Conservation (phyloP, 805 yeast genomes). For the Helenozyma baotianmanensis region DNA sequence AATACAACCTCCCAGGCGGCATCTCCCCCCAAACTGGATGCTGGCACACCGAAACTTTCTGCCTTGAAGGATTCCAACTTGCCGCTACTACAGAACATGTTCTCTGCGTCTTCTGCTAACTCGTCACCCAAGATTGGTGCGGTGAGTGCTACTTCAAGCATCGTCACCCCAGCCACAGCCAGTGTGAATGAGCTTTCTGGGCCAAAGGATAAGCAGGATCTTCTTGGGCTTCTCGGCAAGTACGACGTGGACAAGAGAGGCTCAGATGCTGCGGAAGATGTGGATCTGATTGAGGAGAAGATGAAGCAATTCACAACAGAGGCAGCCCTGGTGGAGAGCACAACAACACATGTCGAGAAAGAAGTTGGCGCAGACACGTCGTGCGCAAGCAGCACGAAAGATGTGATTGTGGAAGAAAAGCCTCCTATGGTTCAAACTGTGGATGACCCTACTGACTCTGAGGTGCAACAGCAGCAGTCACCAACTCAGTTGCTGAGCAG, state of each 20-base stretch:
- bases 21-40: constrained; percentile 7
- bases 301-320: constrained; percentile 6
- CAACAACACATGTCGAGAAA: constrained; percentile 1
- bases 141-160: constrained; percentile 2
- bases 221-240: constrained; percentile 8
- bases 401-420: no score
- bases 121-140: constrained; percentile 6
- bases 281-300: constrained; percentile 10
- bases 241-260: constrained; percentile 4
- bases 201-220: constrained; percentile 7
- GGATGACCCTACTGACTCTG: no score
- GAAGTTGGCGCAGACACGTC: not conserved
- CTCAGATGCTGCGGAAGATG: constrained; percentile 1
- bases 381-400: no score
- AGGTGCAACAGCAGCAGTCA: no score
- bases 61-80: not conserved
- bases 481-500: no score
- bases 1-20: constrained; percentile 21
- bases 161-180: constrained; percentile 20
- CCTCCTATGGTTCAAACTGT: no score
- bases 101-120: constrained; percentile 1
- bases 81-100: constrained; percentile 1
- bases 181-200: constrained; percentile 15
- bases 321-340: not conserved
- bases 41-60: not conserved